Evolutionary conservation across 495 filamentous ascomycete genomes (phyloP), one percentile per base, ranked within the genome.

Genomic region (Neurospora pannonica): DNA sequence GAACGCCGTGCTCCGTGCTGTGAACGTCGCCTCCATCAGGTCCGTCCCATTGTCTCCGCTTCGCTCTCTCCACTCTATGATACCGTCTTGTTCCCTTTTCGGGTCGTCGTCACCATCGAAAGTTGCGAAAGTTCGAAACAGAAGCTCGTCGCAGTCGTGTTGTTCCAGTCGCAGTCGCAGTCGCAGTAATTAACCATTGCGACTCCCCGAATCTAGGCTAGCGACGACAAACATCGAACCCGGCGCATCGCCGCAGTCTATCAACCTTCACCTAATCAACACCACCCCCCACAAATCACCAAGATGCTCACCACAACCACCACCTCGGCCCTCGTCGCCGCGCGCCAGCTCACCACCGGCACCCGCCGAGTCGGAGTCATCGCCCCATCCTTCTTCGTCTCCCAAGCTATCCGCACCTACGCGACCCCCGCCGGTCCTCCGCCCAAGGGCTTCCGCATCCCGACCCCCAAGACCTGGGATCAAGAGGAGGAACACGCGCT

Each of bases 391-490:
- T n/a, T 72, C 8, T 21, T 77, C 28, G 42, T 75, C 34, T 54
- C 71, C 8, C 75, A 73, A 70, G 43, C 73, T 31, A 78, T 90
- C 39, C 72, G 78, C 75, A 89, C 89, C 78, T 92, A 92, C 81
- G 94, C 93, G 74, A 93, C 90, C 10, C 92, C 93, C 72, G 84
- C 87, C 71, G 94, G 94, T 42, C 90, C 92, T 76, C 93, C 93
- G 77, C 90, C 91, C 38, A 83, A 90, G 76, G 89, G 89, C 75
- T 97, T 96, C 88, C 91, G 94, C 74, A 82, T 94, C 71, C 87
- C 90, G 72, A 85, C 84, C 67, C 88, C 88, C 43, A 87, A 88
- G 80, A 83, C 87, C 80, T 97, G 92, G 90, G 89, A 95, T 71
- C 85, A 93, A 76, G 84, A 88, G 73, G 83, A 87, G 46, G 92